Conservation (phyloP, 805 yeast genomes). For the Metschnikowia shivogae region DNA sequence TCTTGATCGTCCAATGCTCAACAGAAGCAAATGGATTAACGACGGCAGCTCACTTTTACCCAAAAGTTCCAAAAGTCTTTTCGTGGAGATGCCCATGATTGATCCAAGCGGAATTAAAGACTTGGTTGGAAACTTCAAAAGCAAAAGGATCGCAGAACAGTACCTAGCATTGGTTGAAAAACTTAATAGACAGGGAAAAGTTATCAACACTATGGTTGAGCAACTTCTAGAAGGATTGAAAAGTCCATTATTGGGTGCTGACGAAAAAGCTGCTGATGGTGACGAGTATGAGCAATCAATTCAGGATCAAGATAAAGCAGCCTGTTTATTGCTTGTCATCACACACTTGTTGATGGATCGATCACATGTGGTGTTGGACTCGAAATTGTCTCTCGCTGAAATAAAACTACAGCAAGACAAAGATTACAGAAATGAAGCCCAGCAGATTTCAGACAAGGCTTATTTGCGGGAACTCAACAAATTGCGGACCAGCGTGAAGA, state of each 20-base stretch:
- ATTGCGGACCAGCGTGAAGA: conserved; percentile 23
- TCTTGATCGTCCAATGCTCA: conserved; percentile 17
- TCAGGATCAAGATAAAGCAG: conserved; percentile 68
- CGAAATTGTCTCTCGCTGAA: conserved; percentile 6
- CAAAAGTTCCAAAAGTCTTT: conserved; percentile 31
- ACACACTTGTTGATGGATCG: conserved; percentile 44
- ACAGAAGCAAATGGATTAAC: conserved; percentile 19
- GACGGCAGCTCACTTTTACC: conserved; percentile 30
- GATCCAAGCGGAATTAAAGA: conserved; percentile 14
- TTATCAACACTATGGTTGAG: conserved; percentile 50
- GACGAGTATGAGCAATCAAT: conserved; percentile 76
- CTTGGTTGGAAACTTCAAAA: conserved; percentile 19
- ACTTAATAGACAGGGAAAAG: conserved; percentile 49
- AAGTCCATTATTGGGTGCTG: conserved; percentile 46
- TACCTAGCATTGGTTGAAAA: conserved; percentile 22
- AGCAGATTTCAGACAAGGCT: conserved; percentile 23
- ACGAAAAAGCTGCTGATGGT: conserved; percentile 51
- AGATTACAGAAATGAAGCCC: conserved; percentile 21
- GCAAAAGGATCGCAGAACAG: conserved; percentile 20
- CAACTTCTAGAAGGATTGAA: conserved; percentile 41
- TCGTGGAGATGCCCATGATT: conserved; percentile 28
- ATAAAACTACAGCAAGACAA: conserved; percentile 15
- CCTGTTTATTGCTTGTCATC: conserved; percentile 52
- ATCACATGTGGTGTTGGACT: conserved; percentile 12
- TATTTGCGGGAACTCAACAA: conserved; percentile 24